phyloP scores from a whole-genome alignment of 164 flowering plant genomes.

The Malania oleifera region DNA sequence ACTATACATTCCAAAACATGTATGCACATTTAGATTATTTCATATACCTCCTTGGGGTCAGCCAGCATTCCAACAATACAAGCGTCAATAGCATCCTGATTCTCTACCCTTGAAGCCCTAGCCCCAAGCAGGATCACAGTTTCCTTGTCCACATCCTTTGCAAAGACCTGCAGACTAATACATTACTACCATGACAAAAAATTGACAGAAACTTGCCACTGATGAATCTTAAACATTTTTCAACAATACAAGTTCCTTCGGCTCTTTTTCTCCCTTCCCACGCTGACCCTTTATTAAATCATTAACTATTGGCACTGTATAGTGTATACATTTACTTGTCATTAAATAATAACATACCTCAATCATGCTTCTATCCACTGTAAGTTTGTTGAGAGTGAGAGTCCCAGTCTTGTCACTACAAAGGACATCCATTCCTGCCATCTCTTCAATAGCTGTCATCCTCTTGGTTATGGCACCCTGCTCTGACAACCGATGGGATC shows the following conservation, averaged over 20 bases:
- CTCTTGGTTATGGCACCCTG: slow-evolving; percentile 2
- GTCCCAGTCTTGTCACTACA: slow-evolving; percentile 1
- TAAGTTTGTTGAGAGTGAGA: neutral
- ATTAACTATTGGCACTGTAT: too few species aligned
- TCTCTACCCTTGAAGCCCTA: slow-evolving; percentile 39
- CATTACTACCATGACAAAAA: too few species aligned
- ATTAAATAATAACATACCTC: too few species aligned
- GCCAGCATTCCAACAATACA: slow-evolving; percentile 39
- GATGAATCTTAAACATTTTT: too few species aligned
- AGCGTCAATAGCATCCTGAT: slow-evolving; percentile 42
- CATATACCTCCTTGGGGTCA: slow-evolving; percentile 32
- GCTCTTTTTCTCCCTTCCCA: too few species aligned
- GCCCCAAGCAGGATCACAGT: slow-evolving; percentile 17
- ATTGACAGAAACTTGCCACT: too few species aligned
- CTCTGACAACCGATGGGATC: neutral
- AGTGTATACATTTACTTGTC: too few species aligned
- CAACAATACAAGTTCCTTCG: too few species aligned
- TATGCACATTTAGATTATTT: neutral
- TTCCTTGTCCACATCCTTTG: neutral
- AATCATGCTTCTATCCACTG: neutral
- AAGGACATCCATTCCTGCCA: slow-evolving; percentile 3
- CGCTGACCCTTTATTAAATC: too few species aligned
- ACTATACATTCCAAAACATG: too few species aligned
- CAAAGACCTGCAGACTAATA: neutral
- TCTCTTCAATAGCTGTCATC: slow-evolving; percentile 1